Base-by-base conservation (phyloP, 345 rosid genomes). In the Syzygium aromaticum region DNA sequence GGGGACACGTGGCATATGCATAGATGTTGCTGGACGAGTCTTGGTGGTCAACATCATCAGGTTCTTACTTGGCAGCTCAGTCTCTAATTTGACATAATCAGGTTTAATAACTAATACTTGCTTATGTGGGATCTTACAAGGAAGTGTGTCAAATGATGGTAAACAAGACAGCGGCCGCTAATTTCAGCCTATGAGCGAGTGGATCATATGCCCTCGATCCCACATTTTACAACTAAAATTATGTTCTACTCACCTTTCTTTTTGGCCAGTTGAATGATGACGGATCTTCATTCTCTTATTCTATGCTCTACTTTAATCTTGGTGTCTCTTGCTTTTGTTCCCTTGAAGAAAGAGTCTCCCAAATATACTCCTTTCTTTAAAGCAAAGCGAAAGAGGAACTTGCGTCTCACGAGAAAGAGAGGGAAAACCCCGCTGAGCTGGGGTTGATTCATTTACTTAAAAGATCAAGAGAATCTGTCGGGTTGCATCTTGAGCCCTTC, bases 311-410 rank as follows among this genome's bases (percentile, higher is more conserved):
- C 88, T 89, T 80, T 86, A 40, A 56, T 63, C 86, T 61, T 86
- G 84, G 80, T 77, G 86, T 86, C 84, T 22, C 77, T 86, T 86
- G 90, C 92, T 87, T 89, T 87, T 84, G 64, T 52, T 87, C 82
- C 86, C 88, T 85, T 38, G 85, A 89, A 87, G 63, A 90, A 95
- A 91, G 95, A 89, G 30, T 89, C 90, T 88, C 96, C 96, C 89
- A 93, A 91, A 92, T 87, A 93, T 93, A 88, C 95, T 92, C 80
- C 46, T 43, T 43, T 93, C 88, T 85, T 54, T 85, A 87, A 87
- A 61, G 77, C 85, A 91, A 89, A 91, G 91, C 89, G 91, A 88
- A 88, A 85, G 64, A 52, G 86, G 80, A 33, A 5, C 49, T 33
- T 46, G 49, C 49, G 33, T 73, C 80, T 73, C 80, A 3, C 17